These are phyloP conservation scores for Fraxinus baroniana DNA, from an alignment of 305 asterid species.

Conservation along the genomic window DNA sequence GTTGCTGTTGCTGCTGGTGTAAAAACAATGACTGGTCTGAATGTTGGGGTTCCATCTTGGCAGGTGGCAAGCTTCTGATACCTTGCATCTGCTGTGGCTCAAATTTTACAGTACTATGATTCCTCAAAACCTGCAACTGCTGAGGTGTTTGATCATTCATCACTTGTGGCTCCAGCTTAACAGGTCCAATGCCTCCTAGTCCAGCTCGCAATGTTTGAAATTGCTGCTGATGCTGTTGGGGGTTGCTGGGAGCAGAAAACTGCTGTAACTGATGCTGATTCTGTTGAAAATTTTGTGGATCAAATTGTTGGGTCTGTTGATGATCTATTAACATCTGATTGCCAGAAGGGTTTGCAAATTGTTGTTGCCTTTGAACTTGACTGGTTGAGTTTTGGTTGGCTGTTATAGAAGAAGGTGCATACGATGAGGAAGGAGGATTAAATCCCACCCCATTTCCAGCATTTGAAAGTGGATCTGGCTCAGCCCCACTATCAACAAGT, in stretches of 20 bases:
- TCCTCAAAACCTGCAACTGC: constrained; percentile 60
- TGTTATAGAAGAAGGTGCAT: constrained; percentile 42
- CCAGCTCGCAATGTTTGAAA: constrained; percentile 64
- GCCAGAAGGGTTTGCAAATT: constrained; percentile 48
- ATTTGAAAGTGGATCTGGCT: constrained; percentile 60
- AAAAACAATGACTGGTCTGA: background rate
- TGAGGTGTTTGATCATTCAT: constrained; percentile 58
- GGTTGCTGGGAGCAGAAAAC: constrained; percentile 48
- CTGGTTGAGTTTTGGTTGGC: constrained; percentile 52
- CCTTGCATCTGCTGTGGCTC: constrained; percentile 71
- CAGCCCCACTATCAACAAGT: constrained; percentile 56
- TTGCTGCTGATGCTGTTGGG: constrained; percentile 70
- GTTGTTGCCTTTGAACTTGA: constrained; percentile 68
- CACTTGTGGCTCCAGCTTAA: constrained; percentile 68
- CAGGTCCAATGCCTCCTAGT: constrained; percentile 56
- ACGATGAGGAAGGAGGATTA: constrained; percentile 45
- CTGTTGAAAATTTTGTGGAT: constrained; percentile 54
- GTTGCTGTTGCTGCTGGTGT: background rate
- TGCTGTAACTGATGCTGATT: constrained; percentile 65
- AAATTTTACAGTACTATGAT: constrained; percentile 56
- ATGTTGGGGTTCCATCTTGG: constrained; percentile 53
- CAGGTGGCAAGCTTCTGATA: constrained; percentile 59
- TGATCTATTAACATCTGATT: constrained; percentile 63
- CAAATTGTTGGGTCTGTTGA: constrained; percentile 62
- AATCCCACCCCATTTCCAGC: constrained; percentile 72